Evolutionary conservation across 495 filamentous ascomycete genomes (phyloP).

Genomic region (Antarctomyces pellizariae): DNA sequence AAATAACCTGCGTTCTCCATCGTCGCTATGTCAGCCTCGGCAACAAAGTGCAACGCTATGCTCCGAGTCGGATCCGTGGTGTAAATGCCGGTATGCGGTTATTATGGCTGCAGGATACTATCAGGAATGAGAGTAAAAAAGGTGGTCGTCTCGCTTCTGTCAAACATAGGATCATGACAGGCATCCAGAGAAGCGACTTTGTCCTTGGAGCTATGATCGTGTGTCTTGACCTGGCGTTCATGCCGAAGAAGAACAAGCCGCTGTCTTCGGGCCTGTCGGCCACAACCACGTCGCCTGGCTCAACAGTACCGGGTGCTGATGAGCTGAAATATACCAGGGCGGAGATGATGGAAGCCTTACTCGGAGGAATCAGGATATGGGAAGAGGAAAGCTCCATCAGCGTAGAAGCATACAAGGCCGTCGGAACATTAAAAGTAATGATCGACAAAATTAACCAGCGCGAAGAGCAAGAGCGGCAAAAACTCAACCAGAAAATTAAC

Average conservation of each 20-base stretch:
- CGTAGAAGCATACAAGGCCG: conserved; percentile 79
- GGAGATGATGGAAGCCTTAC: conserved; percentile 53
- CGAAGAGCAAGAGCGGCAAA: conserved; percentile 11
- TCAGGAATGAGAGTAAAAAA: conserved; percentile 51
- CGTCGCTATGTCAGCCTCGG: conserved; percentile 55
- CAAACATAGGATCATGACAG: conserved; percentile 48
- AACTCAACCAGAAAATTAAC: conserved; percentile 3
- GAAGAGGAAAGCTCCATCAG: conserved; percentile 44
- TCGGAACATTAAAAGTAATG: conserved; percentile 55
- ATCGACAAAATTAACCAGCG: conserved; percentile 40
- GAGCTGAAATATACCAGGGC: too few species aligned
- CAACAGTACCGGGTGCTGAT: too few species aligned
- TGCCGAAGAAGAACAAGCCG: conserved; percentile 45
- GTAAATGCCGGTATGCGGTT: conserved; percentile 60
- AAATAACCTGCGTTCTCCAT: conserved; percentile 63
- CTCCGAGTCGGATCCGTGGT: conserved; percentile 58
- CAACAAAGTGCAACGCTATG: conserved; percentile 46
- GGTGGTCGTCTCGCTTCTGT: conserved; percentile 47
- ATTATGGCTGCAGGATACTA: conserved; percentile 48
- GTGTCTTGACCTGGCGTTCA: conserved; percentile 55
- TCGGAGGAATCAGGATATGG: conserved; percentile 57
- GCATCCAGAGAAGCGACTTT: conserved; percentile 61
- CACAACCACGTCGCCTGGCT: too few species aligned
- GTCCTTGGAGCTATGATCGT: conserved; percentile 78
- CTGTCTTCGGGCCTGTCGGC: too few species aligned